Base-by-base conservation (phyloP, 495 filamentous ascomycete species). In the Penicillium coffeae region DNA sequence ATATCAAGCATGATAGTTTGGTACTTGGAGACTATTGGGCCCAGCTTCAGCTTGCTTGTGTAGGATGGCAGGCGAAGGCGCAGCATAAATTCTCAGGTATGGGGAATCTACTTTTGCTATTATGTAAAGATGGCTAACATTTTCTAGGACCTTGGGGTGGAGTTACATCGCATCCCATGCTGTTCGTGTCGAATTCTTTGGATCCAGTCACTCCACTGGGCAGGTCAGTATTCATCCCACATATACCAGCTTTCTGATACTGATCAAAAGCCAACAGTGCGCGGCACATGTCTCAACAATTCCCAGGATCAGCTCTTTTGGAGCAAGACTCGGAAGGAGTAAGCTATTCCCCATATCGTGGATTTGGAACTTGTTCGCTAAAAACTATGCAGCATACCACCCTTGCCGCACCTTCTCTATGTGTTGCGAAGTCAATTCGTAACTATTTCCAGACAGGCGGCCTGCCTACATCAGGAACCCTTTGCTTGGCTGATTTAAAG, bases 181-280 rank as follows among this genome's bases (percentile, higher is more conserved):
- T 87, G 10, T 78, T 87, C 45, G 60, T 86, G 2, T 76, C 72
- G 41, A 85, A 79, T 56, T 72, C 68, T 0, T 62, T 75, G 12
- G 82, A 87, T 42, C 84, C 83, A 0, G 81, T 85, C 25, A 83
- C 80, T 0, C 75, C 82, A 3, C 57, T 84, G 4, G 44, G 42
- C 25, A 65, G 60, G 70, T 72, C 50, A 12, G 52, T 22, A 19
- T 9, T 3, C 21, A 14, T 8, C 21, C 18, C 8, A 22, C 12
- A 3, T n/a, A 8, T 34, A 10, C 14, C 3, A 5, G n/a, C n/a
- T 14, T 47, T 14, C 58, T 63, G 49, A 62, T 16, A 38, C 10
- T 9, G 8, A 25, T 10, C 10, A 30, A 30, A 4, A 10, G 4
- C 25, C 5, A 20, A 10, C 41, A 72, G 71, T 52, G 81, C 80